Evolutionary conservation across 1,284 basidiomycete genomes (phyloP).

Genomic region (Sutorius eximius): DNA sequence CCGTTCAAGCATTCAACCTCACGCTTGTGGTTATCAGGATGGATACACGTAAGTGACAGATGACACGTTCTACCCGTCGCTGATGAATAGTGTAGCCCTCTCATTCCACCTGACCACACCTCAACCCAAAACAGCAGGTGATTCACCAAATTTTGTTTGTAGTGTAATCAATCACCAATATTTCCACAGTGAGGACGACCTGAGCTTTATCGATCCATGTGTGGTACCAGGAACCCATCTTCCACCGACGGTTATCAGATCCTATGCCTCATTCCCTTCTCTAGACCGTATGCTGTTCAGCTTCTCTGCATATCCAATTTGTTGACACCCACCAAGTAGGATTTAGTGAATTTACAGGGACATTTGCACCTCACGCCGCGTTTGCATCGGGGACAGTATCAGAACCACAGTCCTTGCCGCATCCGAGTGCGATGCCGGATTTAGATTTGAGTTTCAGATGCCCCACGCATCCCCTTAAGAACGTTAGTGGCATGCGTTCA

Average conservation of each 20-base stretch:
- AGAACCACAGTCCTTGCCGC: not conserved
- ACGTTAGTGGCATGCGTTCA: not conserved
- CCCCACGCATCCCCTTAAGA: not conserved
- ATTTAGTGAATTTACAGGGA: not conserved
- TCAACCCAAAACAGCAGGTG: not conserved
- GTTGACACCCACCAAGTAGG: not conserved
- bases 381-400: not conserved
- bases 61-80: not conserved
- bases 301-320: not conserved
- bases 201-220: not conserved
- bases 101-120: not conserved
- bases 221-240: not conserved
- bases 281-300: not conserved
- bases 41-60: not conserved
- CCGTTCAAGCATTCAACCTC: not conserved
- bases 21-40: not conserved
- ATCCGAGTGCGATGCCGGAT: too few species aligned
- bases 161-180: not conserved
- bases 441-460: not conserved
- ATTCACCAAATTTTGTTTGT: not conserved
- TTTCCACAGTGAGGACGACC: not conserved
- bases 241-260: not conserved
- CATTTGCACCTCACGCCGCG: not conserved
- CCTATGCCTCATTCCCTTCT: not conserved
- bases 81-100: not conserved